These are phyloP conservation scores for Periglandula ipomoeae DNA, from an alignment of 2,329 filamentous ascomycete species.

Conservation along the genomic window DNA sequence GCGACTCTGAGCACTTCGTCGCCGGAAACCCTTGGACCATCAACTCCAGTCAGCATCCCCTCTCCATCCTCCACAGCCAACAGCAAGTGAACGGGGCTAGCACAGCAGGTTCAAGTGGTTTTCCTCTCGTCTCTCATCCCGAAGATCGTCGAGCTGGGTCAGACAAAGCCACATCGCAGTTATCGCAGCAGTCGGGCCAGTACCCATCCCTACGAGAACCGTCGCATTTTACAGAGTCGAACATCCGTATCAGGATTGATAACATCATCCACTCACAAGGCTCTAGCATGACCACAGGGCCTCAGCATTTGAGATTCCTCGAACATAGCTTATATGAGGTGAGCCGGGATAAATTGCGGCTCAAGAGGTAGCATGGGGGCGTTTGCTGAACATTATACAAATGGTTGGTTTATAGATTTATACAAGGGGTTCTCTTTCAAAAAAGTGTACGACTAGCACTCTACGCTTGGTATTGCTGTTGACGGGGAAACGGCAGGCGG, in stretches of 20 bases:
- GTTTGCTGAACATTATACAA: not conserved
- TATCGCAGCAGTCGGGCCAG: not conserved
- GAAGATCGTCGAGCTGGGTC: not conserved
- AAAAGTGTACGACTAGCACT: no score
- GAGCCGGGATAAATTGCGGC: not conserved
- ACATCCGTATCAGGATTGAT: not conserved
- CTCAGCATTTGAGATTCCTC: not conserved
- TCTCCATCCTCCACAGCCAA: not conserved
- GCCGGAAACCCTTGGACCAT: not conserved
- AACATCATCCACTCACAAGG: not conserved
- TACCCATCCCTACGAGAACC: not conserved
- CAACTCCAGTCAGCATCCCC: not conserved
- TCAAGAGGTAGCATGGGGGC: not conserved
- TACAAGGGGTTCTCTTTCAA: not conserved
- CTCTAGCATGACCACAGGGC: not conserved
- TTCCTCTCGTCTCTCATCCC: not conserved
- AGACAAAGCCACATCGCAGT: not conserved
- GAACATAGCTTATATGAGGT: not conserved
- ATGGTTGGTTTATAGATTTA: not conserved
- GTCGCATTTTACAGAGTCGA: not conserved
- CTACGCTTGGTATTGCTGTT: no score
- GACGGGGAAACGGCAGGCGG: no score
- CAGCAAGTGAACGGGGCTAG: not conserved
- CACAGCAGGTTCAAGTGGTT: not conserved
- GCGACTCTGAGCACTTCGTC: not conserved